Conservation (phyloP, 2,329 filamentous ascomycete species). For the Botrytis deweyae region DNA sequence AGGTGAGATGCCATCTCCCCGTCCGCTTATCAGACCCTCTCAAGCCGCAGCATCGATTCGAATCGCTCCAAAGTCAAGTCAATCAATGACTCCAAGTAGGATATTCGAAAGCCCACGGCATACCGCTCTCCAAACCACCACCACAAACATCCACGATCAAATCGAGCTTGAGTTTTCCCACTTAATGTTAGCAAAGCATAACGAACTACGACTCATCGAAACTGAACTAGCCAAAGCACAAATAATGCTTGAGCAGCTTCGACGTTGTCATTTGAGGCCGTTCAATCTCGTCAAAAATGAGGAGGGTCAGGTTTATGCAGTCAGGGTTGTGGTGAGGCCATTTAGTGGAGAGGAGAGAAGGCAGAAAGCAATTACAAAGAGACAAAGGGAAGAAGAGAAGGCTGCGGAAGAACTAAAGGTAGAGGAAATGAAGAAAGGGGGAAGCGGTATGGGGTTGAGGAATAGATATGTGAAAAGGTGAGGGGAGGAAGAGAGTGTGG, state of each 20-base stretch:
- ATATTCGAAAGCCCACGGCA: background rate
- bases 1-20: too few relatives aligned
- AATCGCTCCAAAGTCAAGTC: background rate
- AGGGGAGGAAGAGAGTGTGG: background rate
- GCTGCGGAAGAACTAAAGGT: background rate
- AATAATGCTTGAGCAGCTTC: conserved; percentile 86
- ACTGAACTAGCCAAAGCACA: conserved; percentile 96
- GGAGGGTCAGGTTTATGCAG: conserved; percentile 49
- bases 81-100: background rate
- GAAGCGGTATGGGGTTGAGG: conserved; percentile 2
- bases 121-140: background rate
- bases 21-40: too few relatives aligned
- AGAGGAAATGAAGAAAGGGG: background rate
- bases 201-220: conserved; percentile 90
- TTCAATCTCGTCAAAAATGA: conserved; percentile 62
- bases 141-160: background rate
- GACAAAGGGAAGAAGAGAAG: background rate
- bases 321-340: background rate
- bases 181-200: conserved; percentile 81
- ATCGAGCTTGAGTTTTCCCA: background rate
- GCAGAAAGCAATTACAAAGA: background rate
- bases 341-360: background rate
- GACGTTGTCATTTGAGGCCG: conserved; percentile 87
- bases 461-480: background rate
- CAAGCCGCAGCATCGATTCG: fast-evolving